Evolutionary conservation across 2,329 filamentous ascomycete species (phyloP).

Genomic region (Helotiales sp.): DNA sequence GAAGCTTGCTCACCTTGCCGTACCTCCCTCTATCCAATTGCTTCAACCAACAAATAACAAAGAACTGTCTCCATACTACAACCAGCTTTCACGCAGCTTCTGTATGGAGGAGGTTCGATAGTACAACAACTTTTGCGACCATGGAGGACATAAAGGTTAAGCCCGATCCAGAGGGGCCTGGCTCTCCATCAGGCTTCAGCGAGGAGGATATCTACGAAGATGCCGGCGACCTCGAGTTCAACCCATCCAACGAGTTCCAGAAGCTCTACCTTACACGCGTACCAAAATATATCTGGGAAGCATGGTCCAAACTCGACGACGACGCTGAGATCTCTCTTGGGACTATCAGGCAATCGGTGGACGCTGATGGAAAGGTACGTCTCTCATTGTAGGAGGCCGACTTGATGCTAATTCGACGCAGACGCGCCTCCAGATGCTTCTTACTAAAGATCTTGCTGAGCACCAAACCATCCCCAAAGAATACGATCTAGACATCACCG

Average conservation of each 20-base stretch:
- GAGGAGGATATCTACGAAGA: slow-evolving; percentile 77
- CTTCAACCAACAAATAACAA: slow-evolving; percentile 25
- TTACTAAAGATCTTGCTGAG: slow-evolving; percentile 65
- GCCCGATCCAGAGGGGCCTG: slow-evolving; percentile 52
- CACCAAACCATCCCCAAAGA: slow-evolving; percentile 84
- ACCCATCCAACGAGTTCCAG: slow-evolving; percentile 44
- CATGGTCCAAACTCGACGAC: slow-evolving; percentile 77
- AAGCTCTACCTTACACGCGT: slow-evolving; percentile 75
- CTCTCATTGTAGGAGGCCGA: slow-evolving; percentile 4
- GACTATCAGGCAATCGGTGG: slow-evolving; percentile 62
- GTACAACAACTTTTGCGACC: slow-evolving; percentile 15
- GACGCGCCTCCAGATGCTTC: slow-evolving; percentile 66
- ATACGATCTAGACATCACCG: slow-evolving; percentile 78
- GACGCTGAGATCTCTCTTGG: slow-evolving; percentile 84
- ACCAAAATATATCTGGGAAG: slow-evolving; percentile 80
- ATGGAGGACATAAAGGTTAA: slow-evolving; percentile 51
- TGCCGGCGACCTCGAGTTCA: slow-evolving; percentile 66
- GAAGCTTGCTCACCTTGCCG: background rate
- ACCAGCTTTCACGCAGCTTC: slow-evolving; percentile 4
- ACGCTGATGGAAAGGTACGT: slow-evolving; percentile 55
- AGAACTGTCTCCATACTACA: slow-evolving; percentile 6
- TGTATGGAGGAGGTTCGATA: slow-evolving; percentile 34
- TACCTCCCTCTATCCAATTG: background rate
- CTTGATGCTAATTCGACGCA: slow-evolving; percentile 35
- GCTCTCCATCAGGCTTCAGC: slow-evolving; percentile 49